These are phyloP conservation scores for Rhinocladiella mackenziei DNA, from an alignment of 2,329 filamentous ascomycete genomes.

Conservation along the genomic window DNA sequence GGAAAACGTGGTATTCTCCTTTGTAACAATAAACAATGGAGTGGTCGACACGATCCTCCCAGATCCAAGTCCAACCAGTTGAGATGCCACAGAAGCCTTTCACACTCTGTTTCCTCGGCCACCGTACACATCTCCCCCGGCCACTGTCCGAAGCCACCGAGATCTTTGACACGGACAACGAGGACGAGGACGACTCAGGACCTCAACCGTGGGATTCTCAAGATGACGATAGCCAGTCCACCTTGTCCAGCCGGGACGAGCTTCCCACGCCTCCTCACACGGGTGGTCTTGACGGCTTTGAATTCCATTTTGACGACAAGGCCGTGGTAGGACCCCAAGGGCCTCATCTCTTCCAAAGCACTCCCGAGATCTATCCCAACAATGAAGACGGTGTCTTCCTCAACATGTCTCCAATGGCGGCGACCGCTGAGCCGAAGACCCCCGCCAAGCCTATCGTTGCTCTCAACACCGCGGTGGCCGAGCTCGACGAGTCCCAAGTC, in stretches of 20 bases:
- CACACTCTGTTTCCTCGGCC: slow-evolving; percentile 23
- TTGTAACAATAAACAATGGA: slow-evolving; percentile 21
- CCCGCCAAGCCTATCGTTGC: slow-evolving; percentile 22
- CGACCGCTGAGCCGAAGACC: slow-evolving; percentile 7
- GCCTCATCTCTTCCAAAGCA: slow-evolving; percentile 79
- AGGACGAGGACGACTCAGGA: slow-evolving; percentile 32
- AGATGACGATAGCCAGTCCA: slow-evolving; percentile 66
- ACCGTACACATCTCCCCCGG: slow-evolving; percentile 22
- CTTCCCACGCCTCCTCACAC: slow-evolving; percentile 74
- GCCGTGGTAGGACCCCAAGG: slow-evolving; percentile 67
- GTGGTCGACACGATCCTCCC: slow-evolving; percentile 16
- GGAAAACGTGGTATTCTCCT: not conserved
- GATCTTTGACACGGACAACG: slow-evolving; percentile 37
- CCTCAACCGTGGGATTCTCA: slow-evolving; percentile 24
- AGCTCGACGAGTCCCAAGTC: slow-evolving; percentile 33
- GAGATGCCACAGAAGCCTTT: slow-evolving; percentile 27
- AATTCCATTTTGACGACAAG: slow-evolving; percentile 54
- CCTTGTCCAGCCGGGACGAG: slow-evolving; percentile 82
- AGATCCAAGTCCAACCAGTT: slow-evolving; percentile 13
- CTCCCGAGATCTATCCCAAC: slow-evolving; percentile 18
- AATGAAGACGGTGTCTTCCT: slow-evolving; percentile 24
- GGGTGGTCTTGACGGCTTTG: slow-evolving; percentile 57
- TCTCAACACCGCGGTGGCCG: slow-evolving; percentile 31
- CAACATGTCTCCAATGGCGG: slow-evolving; percentile 16
- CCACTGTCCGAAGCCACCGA: slow-evolving; percentile 36